Percentiles rank a stretch among this genome's conserved stretches.
These are phyloP conservation scores for Phytophthora melonis DNA, from an alignment of 352 stramenopile species.

Conservation along the genomic window DNA sequence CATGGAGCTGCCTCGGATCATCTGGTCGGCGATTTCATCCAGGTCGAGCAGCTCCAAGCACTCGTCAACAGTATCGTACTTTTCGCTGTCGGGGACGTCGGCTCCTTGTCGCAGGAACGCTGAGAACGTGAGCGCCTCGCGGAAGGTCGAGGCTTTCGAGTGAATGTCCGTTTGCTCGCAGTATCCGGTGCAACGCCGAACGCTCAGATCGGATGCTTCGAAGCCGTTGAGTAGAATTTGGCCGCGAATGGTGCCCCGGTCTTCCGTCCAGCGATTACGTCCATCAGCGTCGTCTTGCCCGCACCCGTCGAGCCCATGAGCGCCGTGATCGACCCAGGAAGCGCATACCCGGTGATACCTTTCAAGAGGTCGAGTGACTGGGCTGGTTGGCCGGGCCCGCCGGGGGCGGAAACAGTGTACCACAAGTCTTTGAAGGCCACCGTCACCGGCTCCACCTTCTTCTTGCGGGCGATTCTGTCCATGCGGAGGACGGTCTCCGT, in stretches of 20 bases:
- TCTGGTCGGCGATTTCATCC: conserved; percentile 33
- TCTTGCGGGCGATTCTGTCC: background rate
- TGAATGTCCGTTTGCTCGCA: conserved; percentile 16
- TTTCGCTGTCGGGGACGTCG: conserved; percentile 35
- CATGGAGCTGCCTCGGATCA: conserved; percentile 35
- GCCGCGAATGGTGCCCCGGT: conserved; percentile 78
- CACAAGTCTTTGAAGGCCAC: conserved; percentile 16
- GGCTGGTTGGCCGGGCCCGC: conserved; percentile 25
- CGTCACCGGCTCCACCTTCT: conserved; percentile 2
- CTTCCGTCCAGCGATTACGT: conserved; percentile 71
- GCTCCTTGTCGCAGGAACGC: conserved; percentile 66
- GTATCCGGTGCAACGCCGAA: conserved; percentile 34
- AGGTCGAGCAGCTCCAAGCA: conserved; percentile 46
- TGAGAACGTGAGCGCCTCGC: conserved; percentile 62
- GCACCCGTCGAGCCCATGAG: conserved; percentile 77
- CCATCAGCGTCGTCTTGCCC: conserved; percentile 95
- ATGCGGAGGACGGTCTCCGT: background rate
- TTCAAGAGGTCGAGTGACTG: conserved; percentile 55
- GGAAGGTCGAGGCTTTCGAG: conserved; percentile 8
- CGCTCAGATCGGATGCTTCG: conserved; percentile 51
- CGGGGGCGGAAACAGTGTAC: conserved; percentile 48
- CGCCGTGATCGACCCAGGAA: conserved; percentile 64
- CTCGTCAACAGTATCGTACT: conserved; percentile 44
- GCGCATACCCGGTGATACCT: conserved; percentile 37
- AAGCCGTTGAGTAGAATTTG: conserved; percentile 70